phyloP scores from a whole-genome alignment of 2,329 filamentous ascomycete species.

The Venturia nashicola region DNA sequence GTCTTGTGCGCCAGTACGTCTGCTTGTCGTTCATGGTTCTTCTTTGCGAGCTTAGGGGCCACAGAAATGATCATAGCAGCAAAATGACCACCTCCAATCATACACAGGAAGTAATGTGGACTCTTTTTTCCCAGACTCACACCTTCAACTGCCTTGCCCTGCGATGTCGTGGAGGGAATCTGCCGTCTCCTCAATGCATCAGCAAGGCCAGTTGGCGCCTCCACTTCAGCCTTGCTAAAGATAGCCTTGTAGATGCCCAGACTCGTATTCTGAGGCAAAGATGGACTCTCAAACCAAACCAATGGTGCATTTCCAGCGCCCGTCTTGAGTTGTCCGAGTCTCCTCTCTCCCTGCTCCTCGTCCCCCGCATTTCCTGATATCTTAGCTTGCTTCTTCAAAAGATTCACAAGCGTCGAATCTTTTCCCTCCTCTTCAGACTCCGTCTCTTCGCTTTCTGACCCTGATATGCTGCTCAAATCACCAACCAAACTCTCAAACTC shows the following conservation, averaged over 20 bases:
- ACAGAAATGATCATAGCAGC: constrained; percentile 91
- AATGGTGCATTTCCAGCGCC: constrained; percentile 59
- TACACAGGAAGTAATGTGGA: constrained; percentile 89
- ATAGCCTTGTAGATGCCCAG: constrained; percentile 79
- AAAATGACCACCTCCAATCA: constrained; percentile 97
- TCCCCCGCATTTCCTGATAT: constrained; percentile 38
- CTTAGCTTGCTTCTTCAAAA: constrained; percentile 74
- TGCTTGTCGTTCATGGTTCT: constrained; percentile 64
- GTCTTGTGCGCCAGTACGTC: constrained; percentile 91
- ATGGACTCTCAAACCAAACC: constrained; percentile 72
- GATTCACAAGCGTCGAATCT: constrained; percentile 59
- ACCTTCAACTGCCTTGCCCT: background rate
- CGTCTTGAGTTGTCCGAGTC: constrained; percentile 32
- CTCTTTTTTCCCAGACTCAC: constrained; percentile 36
- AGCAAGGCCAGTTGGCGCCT: constrained; percentile 47
- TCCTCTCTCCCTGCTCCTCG: constrained; percentile 36
- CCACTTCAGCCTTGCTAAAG: constrained; percentile 60
- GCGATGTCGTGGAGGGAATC: constrained; percentile 43
- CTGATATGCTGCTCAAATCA: constrained; percentile 78
- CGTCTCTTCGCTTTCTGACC: constrained; percentile 61
- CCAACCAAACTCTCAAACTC: constrained; percentile 83
- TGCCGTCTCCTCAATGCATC: constrained; percentile 67
- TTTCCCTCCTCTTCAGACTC: constrained; percentile 58
- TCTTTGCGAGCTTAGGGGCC: constrained; percentile 64
- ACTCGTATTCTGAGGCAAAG: constrained; percentile 64